Base-by-base conservation (phyloP, 768 basidiomycete genomes). In the Mycena kentingensis region DNA sequence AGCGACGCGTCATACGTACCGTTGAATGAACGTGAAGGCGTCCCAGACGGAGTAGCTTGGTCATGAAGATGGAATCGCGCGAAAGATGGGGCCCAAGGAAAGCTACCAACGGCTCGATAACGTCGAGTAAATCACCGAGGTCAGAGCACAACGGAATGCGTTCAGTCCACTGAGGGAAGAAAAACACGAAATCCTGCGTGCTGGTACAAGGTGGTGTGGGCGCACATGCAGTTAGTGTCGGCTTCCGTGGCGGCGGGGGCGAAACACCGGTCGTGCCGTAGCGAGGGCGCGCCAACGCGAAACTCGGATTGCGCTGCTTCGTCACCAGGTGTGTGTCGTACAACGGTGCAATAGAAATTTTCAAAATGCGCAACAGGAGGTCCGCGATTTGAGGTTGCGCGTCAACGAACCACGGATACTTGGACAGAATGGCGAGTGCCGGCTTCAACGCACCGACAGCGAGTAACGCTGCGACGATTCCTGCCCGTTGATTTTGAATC, bases 301-400 rank as follows among this genome's bases (percentile, higher is more conserved):
- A 90, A 62, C 81, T 84, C 5, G 77, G 68, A 55, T 79, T 84
- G 41, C 80, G 77, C 55, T 84, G 83, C 63, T 84, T 88, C 26
- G 73, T 71, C 36, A 80, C 75, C 43, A 81, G 63, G 7, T 67
- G 58, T 25, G 72, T 66, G 16, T 81, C 78, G 63, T 93, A 95
- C 4, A 96, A 70, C 2, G 83, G 78, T 2, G 81, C 70, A 12
- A 97, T 73, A 0, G 91, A 88, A 53, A 80, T 71, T 58, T 82
- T 81, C 57, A 94, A 68, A 19, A 89, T 71, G 27, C 92, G 88
- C 26, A 97, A 74, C 58, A 97, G 76, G 38, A 98, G 74, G 66
- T 98, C 95, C 7, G 93, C 89, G 44, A 98, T 76, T 60, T 93
- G 88, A 0, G 87, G 82, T 51, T 88, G 81, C 28, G 85, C 83